These are phyloP conservation scores for Marasmius sp. DNA, from an alignment of 1,284 basidiomycete species.

Conservation along the genomic window DNA sequence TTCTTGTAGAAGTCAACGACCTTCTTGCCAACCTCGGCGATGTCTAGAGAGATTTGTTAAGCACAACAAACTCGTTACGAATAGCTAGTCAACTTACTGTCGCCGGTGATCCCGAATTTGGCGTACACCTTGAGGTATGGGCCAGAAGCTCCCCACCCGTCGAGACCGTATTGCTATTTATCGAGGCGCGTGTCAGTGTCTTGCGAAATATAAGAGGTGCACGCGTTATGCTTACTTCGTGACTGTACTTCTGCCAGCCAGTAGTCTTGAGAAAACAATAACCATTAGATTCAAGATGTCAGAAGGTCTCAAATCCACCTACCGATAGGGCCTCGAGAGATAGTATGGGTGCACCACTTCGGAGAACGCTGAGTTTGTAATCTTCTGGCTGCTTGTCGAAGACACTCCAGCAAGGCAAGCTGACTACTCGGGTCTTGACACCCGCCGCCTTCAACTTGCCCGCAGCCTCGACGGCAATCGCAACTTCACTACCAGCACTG, in stretches of 20 bases:
- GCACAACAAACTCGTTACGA: conserved; percentile 7
- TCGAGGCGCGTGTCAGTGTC: conserved; percentile 10
- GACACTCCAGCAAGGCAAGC: conserved; percentile 86
- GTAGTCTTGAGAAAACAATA: conserved; percentile 46
- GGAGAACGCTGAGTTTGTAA: conserved; percentile 83
- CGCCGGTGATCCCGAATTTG: conserved; percentile 85
- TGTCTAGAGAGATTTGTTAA: conserved; percentile 43
- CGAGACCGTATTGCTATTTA: conserved; percentile 71
- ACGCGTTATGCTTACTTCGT: conserved; percentile 53
- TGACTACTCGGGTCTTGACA: conserved; percentile 82
- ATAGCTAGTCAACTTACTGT: conserved; percentile 47
- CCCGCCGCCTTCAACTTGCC: conserved; percentile 74
- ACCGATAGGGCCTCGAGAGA: conserved; percentile 85
- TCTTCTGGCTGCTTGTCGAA: conserved; percentile 84
- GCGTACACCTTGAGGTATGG: conserved; percentile 90
- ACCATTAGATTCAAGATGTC: conserved; percentile 2
- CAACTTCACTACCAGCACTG: conserved; percentile 86
- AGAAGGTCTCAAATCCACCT: conserved; percentile 20
- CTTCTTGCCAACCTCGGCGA: conserved; percentile 82
- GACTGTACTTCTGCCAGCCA: conserved; percentile 87
- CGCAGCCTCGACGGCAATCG: conserved; percentile 85
- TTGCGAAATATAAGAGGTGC: not conserved
- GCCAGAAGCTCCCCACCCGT: conserved; percentile 85
- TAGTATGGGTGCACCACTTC: conserved; percentile 87
- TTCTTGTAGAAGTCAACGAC: conserved; percentile 87